Conservation (phyloP, 169 alveolate species). For the Plasmodium relictum region DNA sequence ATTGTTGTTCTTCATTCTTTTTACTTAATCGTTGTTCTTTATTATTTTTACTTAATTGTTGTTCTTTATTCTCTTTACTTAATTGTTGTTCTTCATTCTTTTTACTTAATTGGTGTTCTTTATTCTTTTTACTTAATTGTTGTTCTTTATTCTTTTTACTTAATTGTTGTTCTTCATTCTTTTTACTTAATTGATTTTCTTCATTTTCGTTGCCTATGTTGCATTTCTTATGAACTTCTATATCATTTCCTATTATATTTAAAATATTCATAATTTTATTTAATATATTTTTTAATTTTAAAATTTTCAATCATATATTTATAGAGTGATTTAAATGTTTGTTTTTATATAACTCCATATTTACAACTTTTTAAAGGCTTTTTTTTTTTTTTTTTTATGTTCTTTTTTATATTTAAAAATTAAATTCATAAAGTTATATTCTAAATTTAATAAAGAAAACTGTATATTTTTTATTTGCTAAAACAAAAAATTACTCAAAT, state of each 20-base stretch:
- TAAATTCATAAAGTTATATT: no score
- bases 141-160: not conserved
- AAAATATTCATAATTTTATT: not conserved
- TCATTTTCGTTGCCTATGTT: not conserved
- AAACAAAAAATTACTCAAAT: no score
- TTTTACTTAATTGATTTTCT: not conserved
- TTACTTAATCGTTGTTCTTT: no score
- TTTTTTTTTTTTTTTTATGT: not conserved
- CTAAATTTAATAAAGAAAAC: no score
- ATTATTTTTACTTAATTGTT: no score
- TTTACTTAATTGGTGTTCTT: not conserved
- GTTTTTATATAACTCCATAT: not conserved
- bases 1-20: not conserved
- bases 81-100: not conserved
- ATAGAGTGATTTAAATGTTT: not conserved
- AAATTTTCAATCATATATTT: not conserved
- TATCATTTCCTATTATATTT: not conserved
- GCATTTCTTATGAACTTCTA: not conserved
- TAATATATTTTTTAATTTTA: not conserved
- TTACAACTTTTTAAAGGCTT: not conserved
- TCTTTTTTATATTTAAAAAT: not conserved
- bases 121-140: not conserved
- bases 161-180: not conserved
- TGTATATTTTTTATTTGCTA: no score
- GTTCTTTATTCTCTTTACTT: not conserved